Percentiles rank a stretch among this genome's conserved stretches.
Evolutionary conservation across 2,329 filamentous ascomycete species (phyloP).

Genomic region (Berkeleyomyces basicola): DNA sequence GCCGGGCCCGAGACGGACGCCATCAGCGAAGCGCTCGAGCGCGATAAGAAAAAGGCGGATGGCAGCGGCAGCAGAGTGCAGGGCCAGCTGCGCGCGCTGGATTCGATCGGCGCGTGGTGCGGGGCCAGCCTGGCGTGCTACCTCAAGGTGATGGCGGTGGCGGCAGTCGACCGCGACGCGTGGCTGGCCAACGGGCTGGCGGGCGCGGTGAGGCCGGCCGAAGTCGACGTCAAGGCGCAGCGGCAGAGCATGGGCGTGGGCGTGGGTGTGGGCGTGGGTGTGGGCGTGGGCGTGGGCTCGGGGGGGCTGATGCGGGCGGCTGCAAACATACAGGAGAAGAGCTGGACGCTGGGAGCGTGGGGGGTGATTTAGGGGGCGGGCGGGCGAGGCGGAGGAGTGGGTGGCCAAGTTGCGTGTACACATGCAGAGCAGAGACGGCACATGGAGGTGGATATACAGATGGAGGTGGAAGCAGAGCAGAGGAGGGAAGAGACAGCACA

Average conservation of each 20-base stretch:
- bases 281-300: conserved; percentile 26
- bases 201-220: conserved; percentile 42
- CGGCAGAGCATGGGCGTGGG: conserved; percentile 45
- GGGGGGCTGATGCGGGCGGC: conserved; percentile 18
- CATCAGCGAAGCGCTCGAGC: conserved; percentile 40
- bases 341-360: conserved; percentile 49
- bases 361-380: conserved; percentile 27
- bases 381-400: not conserved
- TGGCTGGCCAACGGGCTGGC: conserved; percentile 51
- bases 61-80: conserved; percentile 22
- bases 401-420: not conserved
- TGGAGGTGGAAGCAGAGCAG: not conserved
- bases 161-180: conserved; percentile 52
- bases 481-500: no score
- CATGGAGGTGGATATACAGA: not conserved
- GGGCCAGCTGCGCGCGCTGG: conserved; percentile 47
- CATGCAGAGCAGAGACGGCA: not conserved
- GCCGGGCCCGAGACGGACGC: conserved; percentile 34
- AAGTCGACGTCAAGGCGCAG: conserved; percentile 38
- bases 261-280: conserved; percentile 22
- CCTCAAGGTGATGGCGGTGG: conserved; percentile 50
- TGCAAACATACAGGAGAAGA: conserved; percentile 24
- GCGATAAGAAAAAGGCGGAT: conserved; percentile 26
- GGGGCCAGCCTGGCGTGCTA: conserved; percentile 56
- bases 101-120: conserved; percentile 57